phyloP scores from a whole-genome alignment of 345 rosid species.

The Cardiospermum halicacabum region DNA sequence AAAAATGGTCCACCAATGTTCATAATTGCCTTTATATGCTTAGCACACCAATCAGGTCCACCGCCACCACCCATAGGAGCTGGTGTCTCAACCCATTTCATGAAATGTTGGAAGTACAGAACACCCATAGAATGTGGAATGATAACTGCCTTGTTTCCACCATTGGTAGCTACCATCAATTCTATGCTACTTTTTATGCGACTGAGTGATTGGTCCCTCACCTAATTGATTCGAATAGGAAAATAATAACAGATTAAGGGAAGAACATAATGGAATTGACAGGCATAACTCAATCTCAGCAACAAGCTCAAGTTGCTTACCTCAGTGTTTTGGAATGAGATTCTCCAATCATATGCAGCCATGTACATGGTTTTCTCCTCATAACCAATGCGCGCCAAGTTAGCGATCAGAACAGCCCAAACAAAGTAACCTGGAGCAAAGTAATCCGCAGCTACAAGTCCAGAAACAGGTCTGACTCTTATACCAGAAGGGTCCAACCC shows the following conservation, averaged over 20 bases:
- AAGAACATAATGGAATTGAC: conserved; percentile 1
- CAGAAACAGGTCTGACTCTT: conserved; percentile 77
- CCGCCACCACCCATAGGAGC: conserved; percentile 98
- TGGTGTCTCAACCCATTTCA: conserved; percentile 99
- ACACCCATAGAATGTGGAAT: conserved; percentile 99
- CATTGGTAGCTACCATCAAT: conserved; percentile 75
- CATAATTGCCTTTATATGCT: conserved; percentile 87
- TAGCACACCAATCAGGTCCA: conserved; percentile 91
- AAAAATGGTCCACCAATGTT: conserved; percentile 94
- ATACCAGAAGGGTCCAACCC: conserved; percentile 89
- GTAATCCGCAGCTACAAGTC: conserved; percentile 98
- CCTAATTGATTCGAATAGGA: conserved; percentile 36
- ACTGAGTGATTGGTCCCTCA: conserved; percentile 83
- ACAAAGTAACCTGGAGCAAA: conserved; percentile 95
- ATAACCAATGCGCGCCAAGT: conserved; percentile 88
- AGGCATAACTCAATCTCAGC: neutral
- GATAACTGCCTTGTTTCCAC: conserved; percentile 78
- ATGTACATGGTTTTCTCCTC: conserved; percentile 95
- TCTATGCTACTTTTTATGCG: conserved; percentile 78
- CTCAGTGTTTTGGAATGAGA: conserved; percentile 95
- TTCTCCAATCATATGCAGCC: conserved; percentile 99
- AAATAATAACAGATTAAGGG: conserved; percentile 13
- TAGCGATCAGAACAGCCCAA: conserved; percentile 97
- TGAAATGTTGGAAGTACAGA: conserved; percentile 83
- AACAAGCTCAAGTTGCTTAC: conserved; percentile 32